These are phyloP conservation scores for Sporothrix euskadiensis DNA, from an alignment of 2,329 filamentous ascomycete genomes.

Conservation along the genomic window DNA sequence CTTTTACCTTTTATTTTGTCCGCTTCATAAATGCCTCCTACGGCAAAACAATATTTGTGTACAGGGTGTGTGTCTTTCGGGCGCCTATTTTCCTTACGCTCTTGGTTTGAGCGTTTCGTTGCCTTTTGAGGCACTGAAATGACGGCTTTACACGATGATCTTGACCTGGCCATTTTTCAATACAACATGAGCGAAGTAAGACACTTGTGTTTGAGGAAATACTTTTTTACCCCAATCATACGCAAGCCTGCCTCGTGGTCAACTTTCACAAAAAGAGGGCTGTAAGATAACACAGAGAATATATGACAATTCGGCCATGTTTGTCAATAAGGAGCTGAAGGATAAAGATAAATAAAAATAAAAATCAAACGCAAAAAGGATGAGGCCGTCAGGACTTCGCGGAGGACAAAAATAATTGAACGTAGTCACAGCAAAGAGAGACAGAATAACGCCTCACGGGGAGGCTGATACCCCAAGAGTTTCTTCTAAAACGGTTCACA, in stretches of 20 bases:
- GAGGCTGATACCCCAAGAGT: slow-evolving; percentile 8
- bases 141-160: not conserved
- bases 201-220: slow-evolving; percentile 9
- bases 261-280: not conserved
- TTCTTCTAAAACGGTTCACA: slow-evolving; percentile 2
- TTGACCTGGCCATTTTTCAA: slow-evolving; percentile 9
- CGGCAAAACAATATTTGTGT: not conserved
- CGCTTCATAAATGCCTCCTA: too few species aligned
- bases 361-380: not conserved
- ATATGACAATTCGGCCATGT: not conserved
- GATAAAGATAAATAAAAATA: not conserved
- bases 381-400: too few species aligned
- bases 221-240: slow-evolving; percentile 18
- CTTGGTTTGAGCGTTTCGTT: not conserved
- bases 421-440: not conserved
- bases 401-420: not conserved
- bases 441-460: not conserved
- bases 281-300: slow-evolving; percentile 7
- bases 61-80: not conserved
- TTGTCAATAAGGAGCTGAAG: not conserved
- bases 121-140: not conserved
- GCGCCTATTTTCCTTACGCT: not conserved
- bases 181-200: slow-evolving; percentile 10
- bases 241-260: not conserved
- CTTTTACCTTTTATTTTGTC: not conserved